A percentile compares a stretch with the other conserved stretches of the same genome.
Evolutionary conservation across 2,329 filamentous ascomycete species (phyloP).

Genomic region (Fusarium fracticaudum): DNA sequence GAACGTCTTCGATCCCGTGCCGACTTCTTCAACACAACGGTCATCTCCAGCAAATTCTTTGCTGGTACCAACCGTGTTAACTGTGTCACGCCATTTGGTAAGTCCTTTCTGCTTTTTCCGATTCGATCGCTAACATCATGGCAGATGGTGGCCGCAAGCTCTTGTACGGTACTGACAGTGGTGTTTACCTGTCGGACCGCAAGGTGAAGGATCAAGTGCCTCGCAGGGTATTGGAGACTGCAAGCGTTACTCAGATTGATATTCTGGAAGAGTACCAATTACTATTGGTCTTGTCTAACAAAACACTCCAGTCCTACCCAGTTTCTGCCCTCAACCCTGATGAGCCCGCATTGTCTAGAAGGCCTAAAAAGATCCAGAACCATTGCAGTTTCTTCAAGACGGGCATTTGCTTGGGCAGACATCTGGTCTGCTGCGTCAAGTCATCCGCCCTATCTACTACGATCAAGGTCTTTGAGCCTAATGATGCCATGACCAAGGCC

Average conservation of each 20-base stretch:
- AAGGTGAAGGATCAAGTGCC: conserved; percentile 86
- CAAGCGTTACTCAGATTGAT: conserved; percentile 92
- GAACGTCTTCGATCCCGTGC: conserved; percentile 86
- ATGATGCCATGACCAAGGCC: conserved; percentile 90
- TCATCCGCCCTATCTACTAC: conserved; percentile 92
- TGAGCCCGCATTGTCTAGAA: conserved; percentile 82
- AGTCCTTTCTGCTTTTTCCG: conserved; percentile 46
- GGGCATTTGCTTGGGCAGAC: conserved; percentile 91
- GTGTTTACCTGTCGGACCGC: conserved; percentile 91
- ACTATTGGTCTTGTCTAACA: conserved; percentile 90
- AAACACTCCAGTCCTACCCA: conserved; percentile 89
- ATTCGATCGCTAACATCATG: conserved; percentile 26
- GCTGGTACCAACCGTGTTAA: conserved; percentile 83
- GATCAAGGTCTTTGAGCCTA: conserved; percentile 99
- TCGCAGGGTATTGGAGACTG: conserved; percentile 84
- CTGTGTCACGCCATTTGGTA: conserved; percentile 91
- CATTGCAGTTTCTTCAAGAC: conserved; percentile 99
- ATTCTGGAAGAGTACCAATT: conserved; percentile 95
- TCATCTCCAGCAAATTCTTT: conserved; percentile 69
- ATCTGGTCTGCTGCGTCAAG: conserved; percentile 96
- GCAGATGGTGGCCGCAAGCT: conserved; percentile 93
- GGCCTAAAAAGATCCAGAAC: conserved; percentile 94
- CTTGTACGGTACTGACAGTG: conserved; percentile 92
- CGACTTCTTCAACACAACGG: conserved; percentile 84
- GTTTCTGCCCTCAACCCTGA: conserved; percentile 86